Conservation (phyloP, 169 alveolate genomes). For the Plasmodium inui region DNA sequence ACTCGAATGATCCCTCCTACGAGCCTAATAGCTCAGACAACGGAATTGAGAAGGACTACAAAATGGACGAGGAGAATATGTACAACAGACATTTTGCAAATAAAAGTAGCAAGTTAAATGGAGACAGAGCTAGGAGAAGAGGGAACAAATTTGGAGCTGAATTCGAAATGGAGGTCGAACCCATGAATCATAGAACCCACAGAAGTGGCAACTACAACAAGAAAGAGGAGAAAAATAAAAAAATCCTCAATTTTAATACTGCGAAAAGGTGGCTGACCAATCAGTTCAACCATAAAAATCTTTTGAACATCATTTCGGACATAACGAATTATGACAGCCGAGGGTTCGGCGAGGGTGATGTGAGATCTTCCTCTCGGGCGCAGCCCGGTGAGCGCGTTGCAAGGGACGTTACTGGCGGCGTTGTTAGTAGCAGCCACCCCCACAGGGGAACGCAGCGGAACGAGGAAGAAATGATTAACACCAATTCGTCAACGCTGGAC, state of each 20-base stretch:
- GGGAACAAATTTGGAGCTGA: neutral
- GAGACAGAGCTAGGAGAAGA: neutral
- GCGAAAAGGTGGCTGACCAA: constrained; percentile 70
- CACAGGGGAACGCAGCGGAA: neutral
- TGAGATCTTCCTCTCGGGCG: neutral
- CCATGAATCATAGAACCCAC: neutral
- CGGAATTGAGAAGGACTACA: neutral
- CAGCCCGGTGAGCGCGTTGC: neutral
- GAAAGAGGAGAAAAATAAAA: constrained; percentile 68
- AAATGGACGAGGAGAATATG: neutral
- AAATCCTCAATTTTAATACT: constrained; percentile 41
- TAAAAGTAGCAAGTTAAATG: neutral
- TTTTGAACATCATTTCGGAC: constrained; percentile 67
- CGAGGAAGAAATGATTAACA: neutral
- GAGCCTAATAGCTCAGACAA: neutral
- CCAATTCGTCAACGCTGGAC: constrained; percentile 17
- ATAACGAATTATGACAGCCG: constrained; percentile 50
- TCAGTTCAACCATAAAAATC: constrained; percentile 65
- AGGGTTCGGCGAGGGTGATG: neutral
- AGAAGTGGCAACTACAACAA: constrained; percentile 6
- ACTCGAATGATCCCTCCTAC: neutral
- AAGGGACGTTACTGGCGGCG: neutral
- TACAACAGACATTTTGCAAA: neutral
- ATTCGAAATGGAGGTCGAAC: constrained; percentile 12
- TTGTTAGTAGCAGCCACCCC: neutral